Percentiles rank a stretch among this genome's conserved stretches.
Evolutionary conservation across 2,329 filamentous ascomycete species (phyloP).

Genomic region (Trichoderma afroharzianum): DNA sequence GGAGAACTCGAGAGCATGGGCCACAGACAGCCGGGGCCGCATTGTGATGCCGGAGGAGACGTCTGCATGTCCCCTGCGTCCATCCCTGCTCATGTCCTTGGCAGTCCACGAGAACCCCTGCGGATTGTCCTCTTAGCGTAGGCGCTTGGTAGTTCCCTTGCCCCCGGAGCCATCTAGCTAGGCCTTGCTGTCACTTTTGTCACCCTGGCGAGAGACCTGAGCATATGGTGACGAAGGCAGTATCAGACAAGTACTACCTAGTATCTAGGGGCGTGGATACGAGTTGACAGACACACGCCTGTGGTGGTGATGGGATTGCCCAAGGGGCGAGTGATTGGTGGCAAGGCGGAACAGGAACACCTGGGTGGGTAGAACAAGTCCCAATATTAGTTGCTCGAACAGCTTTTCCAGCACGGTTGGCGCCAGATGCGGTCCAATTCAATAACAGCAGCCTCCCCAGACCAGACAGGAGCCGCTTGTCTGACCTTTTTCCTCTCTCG

Average conservation of each 20-base stretch:
- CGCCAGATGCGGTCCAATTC: slow-evolving; percentile 3
- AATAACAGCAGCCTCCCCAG: slow-evolving; percentile 12
- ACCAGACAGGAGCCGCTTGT: background rate
- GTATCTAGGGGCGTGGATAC: slow-evolving; percentile 14
- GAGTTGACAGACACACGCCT: slow-evolving; percentile 11
- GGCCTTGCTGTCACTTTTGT: slow-evolving; percentile 4
- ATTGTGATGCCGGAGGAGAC: slow-evolving; percentile 4
- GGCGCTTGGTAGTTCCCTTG: slow-evolving; percentile 10
- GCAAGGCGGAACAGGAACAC: slow-evolving; percentile 1
- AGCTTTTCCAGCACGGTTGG: background rate
- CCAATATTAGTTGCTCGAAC: background rate
- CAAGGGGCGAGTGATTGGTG: slow-evolving; percentile 13
- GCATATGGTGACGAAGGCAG: background rate
- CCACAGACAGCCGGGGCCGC: background rate
- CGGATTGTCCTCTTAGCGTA: slow-evolving; percentile 7
- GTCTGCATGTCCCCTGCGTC: slow-evolving; percentile 11
- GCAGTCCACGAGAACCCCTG: slow-evolving; percentile 6
- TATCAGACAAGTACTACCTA: background rate
- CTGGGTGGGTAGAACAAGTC: slow-evolving; percentile 13
- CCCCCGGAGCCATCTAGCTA: background rate
- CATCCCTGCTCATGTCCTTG: slow-evolving; percentile 12
- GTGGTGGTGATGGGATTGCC: background rate
- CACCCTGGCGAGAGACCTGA: slow-evolving; percentile 8
- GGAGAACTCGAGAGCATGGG: slow-evolving; percentile 3
- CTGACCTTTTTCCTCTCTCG: background rate